Conservation (phyloP, 2,329 filamentous ascomycete species). For the Elsinoe australis region DNA sequence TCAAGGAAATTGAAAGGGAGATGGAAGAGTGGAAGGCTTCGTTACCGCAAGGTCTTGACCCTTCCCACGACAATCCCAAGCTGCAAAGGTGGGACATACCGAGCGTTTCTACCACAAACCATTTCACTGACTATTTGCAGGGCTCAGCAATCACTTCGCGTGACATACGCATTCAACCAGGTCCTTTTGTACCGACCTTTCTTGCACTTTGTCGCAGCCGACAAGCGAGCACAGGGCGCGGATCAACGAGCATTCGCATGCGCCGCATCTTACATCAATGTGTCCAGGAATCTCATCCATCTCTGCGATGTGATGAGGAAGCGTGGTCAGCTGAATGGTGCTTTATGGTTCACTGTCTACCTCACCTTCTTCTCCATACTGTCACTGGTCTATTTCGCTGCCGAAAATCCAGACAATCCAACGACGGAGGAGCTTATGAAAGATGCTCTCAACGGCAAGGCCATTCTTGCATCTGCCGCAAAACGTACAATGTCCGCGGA, state of each 20-base stretch:
- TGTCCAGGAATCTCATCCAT: constrained; percentile 67
- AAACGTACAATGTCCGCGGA: constrained; percentile 84
- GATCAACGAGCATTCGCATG: constrained; percentile 74
- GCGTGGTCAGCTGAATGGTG: constrained; percentile 65
- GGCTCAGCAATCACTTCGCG: constrained; percentile 65
- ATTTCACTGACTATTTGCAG: constrained; percentile 29
- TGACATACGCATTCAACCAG: constrained; percentile 76
- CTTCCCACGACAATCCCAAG: constrained; percentile 68
- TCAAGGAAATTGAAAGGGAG: constrained; percentile 57
- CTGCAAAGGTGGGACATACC: constrained; percentile 58
- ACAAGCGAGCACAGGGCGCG: constrained; percentile 44
- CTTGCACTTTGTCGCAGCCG: constrained; percentile 69
- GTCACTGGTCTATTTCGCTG: constrained; percentile 68
- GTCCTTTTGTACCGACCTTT: constrained; percentile 78
- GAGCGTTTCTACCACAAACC: neutral
- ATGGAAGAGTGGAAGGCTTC: constrained; percentile 56
- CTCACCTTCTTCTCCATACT: constrained; percentile 76
- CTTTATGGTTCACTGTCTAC: constrained; percentile 82
- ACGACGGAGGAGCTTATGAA: constrained; percentile 72
- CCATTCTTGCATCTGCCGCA: constrained; percentile 70
- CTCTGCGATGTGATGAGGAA: constrained; percentile 72
- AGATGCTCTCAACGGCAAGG: constrained; percentile 76
- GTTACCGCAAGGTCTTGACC: constrained; percentile 68
- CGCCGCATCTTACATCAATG: constrained; percentile 57
- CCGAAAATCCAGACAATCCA: constrained; percentile 69